Evolutionary conservation across 306 rosid species (phyloP).

Genomic region (Hylodesmum podocarpum): DNA sequence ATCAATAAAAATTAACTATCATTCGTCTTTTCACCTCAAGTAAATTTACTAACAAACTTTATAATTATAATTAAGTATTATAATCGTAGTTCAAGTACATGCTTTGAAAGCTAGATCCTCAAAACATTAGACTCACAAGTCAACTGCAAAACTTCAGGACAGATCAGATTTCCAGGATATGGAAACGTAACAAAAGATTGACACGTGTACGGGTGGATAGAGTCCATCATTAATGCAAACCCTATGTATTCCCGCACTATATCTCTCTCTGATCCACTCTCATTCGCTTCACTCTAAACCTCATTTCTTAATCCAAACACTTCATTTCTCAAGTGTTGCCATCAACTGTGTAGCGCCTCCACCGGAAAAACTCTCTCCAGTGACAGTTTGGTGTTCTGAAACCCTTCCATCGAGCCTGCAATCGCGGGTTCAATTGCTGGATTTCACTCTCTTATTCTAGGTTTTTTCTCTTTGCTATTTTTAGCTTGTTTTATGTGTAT

Average conservation of each 20-base stretch:
- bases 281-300: constrained; percentile 9
- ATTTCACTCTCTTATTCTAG: constrained; percentile 30
- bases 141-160: background rate
- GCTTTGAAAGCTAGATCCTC: background rate
- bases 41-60: too few species aligned
- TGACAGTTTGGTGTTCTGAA: constrained; percentile 1
- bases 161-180: constrained; percentile 12
- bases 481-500: background rate
- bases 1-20: too few species aligned
- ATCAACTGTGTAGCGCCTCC: constrained; percentile 38
- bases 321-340: background rate
- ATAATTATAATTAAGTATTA: too few species aligned
- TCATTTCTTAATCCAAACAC: constrained; percentile 16
- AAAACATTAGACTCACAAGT: background rate
- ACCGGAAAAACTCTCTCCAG: constrained; percentile 41
- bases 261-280: constrained; percentile 14
- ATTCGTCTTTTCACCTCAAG: too few species aligned
- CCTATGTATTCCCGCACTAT: constrained; percentile 13
- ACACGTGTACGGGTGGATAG: constrained; percentile 30
- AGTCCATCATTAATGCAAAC: background rate
- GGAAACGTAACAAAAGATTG: background rate
- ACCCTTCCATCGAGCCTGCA: background rate
- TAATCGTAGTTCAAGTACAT: background rate
- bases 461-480: background rate
- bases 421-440: constrained; percentile 31